Evolutionary conservation across 1,284 basidiomycete species (phyloP).

Genomic region (Papiliotrema flavescens): DNA sequence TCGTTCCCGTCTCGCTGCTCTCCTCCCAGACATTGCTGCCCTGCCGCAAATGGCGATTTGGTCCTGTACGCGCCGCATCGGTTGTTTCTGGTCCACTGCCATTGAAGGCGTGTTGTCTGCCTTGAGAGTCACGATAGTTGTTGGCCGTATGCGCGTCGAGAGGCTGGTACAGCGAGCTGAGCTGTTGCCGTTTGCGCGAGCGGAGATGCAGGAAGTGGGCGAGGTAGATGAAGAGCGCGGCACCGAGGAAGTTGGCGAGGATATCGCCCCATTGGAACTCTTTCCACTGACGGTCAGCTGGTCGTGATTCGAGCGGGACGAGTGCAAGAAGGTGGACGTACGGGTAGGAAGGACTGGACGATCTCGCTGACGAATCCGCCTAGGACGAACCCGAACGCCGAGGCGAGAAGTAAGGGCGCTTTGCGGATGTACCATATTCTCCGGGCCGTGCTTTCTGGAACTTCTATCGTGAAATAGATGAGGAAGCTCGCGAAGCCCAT

Average conservation of each 20-base stretch:
- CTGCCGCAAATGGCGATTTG: neutral
- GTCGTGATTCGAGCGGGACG: conserved; percentile 6
- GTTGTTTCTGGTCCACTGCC: neutral
- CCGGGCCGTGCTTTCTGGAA: conserved; percentile 42
- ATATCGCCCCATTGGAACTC: conserved; percentile 47
- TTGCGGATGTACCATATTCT: conserved; percentile 47
- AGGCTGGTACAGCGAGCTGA: conserved; percentile 45
- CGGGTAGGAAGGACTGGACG: conserved; percentile 44
- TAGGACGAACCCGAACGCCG: conserved; percentile 37
- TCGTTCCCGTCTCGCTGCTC: conserved; percentile 15
- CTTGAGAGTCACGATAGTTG: conserved; percentile 42
- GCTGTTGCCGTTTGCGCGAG: conserved; percentile 28
- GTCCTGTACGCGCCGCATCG: neutral
- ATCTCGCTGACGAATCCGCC: conserved; percentile 46
- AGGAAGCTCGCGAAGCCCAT: conserved; percentile 47
- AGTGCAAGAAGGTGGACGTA: conserved; percentile 38
- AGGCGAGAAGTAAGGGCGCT: conserved; percentile 42
- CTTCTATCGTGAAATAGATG: conserved; percentile 46
- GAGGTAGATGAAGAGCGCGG: conserved; percentile 39
- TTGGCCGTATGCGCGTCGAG: conserved; percentile 21
- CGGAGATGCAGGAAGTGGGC: conserved; percentile 35
- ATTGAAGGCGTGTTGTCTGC: conserved; percentile 33
- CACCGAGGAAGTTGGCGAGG: conserved; percentile 45
- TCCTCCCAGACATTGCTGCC: conserved; percentile 37
- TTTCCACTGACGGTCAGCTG: conserved; percentile 30